A percentile compares a stretch with the other conserved stretches of the same genome.
phyloP scores from a whole-genome alignment of 495 filamentous ascomycete genomes.

The Talaromyces nanjingensis region DNA sequence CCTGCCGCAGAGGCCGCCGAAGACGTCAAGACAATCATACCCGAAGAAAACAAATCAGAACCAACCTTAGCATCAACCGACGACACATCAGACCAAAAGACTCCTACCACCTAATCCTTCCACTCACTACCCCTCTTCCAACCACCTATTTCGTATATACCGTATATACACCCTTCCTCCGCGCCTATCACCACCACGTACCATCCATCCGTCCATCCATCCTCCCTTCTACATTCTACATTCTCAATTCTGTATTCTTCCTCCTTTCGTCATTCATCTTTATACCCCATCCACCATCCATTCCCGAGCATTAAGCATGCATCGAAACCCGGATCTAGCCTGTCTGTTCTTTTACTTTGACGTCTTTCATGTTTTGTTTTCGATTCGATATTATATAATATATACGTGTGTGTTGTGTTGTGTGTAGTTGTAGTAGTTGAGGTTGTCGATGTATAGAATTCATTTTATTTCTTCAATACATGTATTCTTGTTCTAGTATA shows the following conservation, averaged over 20 bases:
- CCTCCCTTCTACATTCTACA: neutral
- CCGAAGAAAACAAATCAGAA: neutral
- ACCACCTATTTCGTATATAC: neutral
- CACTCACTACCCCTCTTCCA: neutral
- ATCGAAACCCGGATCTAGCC: neutral
- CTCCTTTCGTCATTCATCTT: neutral
- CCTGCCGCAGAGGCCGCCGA: neutral
- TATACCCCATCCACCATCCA: neutral
- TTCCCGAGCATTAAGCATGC: neutral
- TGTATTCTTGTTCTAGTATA: neutral
- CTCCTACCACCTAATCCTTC: neutral
- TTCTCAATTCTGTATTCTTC: neutral
- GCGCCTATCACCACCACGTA: too few relatives aligned
- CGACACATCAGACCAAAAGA: neutral
- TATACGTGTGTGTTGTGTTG: neutral
- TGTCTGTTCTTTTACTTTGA: neutral
- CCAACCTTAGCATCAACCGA: neutral
- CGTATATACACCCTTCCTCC: neutral
- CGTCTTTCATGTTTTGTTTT: neutral
- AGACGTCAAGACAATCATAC: neutral
- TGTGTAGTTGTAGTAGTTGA: too few relatives aligned
- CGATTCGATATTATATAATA: neutral
- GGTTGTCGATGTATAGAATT: neutral
- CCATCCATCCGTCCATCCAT: neutral
- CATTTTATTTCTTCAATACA: neutral